Evolutionary conservation across 345 rosid genomes (phyloP).

Genomic region (Eucalyptus fibrosa): DNA sequence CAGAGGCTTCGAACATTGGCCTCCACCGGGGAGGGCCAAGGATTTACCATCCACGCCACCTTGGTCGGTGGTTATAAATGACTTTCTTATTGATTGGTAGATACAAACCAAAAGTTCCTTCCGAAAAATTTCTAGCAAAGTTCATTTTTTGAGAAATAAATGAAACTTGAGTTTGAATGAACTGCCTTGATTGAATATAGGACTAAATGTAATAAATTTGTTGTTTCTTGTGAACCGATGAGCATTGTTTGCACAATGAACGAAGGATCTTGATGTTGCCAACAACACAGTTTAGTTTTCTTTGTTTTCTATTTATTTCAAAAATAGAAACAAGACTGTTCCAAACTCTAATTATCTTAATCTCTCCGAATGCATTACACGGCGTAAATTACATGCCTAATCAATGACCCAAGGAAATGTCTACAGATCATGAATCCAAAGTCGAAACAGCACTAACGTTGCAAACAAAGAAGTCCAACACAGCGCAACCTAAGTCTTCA

Average conservation of each 20-base stretch:
- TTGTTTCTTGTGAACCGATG: background rate
- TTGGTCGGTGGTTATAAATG: too few relatives aligned
- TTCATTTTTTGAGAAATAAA: too few relatives aligned
- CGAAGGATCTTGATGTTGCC: too few relatives aligned
- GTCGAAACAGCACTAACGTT: background rate
- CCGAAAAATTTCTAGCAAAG: background rate
- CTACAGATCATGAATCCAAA: background rate
- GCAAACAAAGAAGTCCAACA: background rate
- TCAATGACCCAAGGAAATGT: background rate
- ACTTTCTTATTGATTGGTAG: too few relatives aligned
- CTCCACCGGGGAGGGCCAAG: too few relatives aligned
- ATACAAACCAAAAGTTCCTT: background rate
- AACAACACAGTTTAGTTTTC: background rate
- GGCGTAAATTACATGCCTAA: background rate
- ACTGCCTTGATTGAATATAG: background rate
- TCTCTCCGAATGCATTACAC: background rate
- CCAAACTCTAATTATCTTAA: background rate
- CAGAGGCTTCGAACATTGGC: too few relatives aligned
- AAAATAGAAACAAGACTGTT: background rate
- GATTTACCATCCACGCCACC: too few relatives aligned
- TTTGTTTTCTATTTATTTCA: too few relatives aligned
- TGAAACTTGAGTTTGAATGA: too few relatives aligned
- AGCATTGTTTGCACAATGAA: background rate
- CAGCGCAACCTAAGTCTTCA: background rate
- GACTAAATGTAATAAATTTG: background rate